phyloP scores from a whole-genome alignment of 495 filamentous ascomycete genomes.

The Podospora anserina region DNA sequence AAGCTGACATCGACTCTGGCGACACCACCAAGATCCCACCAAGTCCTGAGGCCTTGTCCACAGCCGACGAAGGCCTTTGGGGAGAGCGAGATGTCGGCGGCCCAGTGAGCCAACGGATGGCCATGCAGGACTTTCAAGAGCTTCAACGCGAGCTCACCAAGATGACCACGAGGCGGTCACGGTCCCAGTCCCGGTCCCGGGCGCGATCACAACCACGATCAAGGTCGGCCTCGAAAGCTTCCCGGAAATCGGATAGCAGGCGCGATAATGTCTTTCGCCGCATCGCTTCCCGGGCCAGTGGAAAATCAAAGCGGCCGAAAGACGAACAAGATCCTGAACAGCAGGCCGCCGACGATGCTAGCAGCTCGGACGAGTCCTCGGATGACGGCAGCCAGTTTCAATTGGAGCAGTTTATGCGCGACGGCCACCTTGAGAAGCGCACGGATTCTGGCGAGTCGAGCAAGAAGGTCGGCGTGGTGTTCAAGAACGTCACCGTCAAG shows the following conservation, averaged over 20 bases:
- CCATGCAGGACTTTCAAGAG: constrained; percentile 69
- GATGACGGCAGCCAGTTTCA: constrained; percentile 59
- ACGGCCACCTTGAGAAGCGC: constrained; percentile 78
- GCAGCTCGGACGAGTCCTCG: constrained; percentile 25
- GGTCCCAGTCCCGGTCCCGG: constrained; percentile 1
- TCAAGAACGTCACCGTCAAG: constrained; percentile 74
- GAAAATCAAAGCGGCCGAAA: constrained; percentile 13
- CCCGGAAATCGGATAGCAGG: constrained; percentile 15
- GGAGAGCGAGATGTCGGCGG: constrained; percentile 67
- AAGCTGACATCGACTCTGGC: constrained; percentile 1
- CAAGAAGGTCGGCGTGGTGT: constrained; percentile 83
- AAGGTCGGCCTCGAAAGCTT: constrained; percentile 9
- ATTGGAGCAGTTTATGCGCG: constrained; percentile 68
- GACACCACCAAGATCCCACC: constrained; percentile 20
- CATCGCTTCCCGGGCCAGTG: constrained; percentile 22
- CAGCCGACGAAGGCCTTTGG: constrained; percentile 59
- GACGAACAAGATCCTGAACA: constrained; percentile 33
- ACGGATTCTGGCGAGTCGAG: constrained; percentile 61
- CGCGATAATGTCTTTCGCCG: constrained; percentile 23
- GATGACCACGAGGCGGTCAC: constrained; percentile 15
- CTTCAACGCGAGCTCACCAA: constrained; percentile 63
- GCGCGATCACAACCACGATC: background rate
- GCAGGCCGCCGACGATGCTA: constrained; percentile 37
- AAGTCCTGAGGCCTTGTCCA: constrained; percentile 12
- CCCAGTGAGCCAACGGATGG: constrained; percentile 57